Percentiles rank a stretch among this genome's conserved stretches.
These are phyloP conservation scores for Paramecium biaurelia DNA, from an alignment of 73 alveolate genomes.

Conservation along the genomic window DNA sequence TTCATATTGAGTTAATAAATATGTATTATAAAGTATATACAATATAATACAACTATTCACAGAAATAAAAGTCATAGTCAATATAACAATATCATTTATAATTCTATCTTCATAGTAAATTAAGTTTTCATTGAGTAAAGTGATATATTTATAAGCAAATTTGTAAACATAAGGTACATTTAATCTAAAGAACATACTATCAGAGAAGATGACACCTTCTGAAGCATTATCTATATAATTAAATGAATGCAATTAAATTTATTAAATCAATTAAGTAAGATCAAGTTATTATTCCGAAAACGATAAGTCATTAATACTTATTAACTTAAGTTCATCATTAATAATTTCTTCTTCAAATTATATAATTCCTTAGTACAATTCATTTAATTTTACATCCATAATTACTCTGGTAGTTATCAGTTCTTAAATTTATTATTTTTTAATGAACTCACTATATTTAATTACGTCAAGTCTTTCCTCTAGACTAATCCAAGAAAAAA, in stretches of 20 bases:
- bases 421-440: not conserved
- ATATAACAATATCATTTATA: not conserved
- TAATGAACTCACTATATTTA: not conserved
- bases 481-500: not conserved
- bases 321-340: not conserved
- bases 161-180: constrained; percentile 27
- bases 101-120: constrained; percentile 41
- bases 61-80: not conserved
- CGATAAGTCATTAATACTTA: not conserved
- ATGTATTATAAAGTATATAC: not conserved
- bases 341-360: constrained; percentile 2
- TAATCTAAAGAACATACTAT: constrained; percentile 13
- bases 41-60: not conserved
- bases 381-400: constrained; percentile 6
- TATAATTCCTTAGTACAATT: constrained; percentile 26
- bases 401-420: not conserved
- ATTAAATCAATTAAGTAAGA: constrained; percentile 10
- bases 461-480: not conserved
- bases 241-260: constrained; percentile 6
- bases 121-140: not conserved
- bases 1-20: not conserved
- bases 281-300: not conserved
- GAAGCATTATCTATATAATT: not conserved
- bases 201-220: not conserved
- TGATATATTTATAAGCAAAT: constrained; percentile 21